Percentiles rank a stretch among this genome's conserved stretches.
phyloP scores from a whole-genome alignment of 164 flowering plant species.

The Cinnamomum micranthum region DNA sequence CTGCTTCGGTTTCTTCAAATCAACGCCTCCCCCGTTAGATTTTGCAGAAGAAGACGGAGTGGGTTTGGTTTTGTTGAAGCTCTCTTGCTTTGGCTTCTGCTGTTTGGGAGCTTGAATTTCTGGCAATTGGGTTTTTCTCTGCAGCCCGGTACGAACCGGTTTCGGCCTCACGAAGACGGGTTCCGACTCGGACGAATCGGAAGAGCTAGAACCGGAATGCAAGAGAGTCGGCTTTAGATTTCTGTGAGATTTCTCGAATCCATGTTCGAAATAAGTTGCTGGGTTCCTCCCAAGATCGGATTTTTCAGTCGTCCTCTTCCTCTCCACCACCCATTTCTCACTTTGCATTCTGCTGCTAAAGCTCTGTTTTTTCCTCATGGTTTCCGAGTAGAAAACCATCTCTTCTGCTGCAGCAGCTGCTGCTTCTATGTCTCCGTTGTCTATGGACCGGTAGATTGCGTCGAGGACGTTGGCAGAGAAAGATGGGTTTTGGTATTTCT shows the following conservation, averaged over 20 bases:
- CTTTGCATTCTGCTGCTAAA: slow-evolving; percentile 15
- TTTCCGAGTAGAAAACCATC: slow-evolving; percentile 33
- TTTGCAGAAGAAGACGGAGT: slow-evolving; percentile 54
- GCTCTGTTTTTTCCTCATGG: slow-evolving; percentile 42
- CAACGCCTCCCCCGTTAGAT: slow-evolving; percentile 57
- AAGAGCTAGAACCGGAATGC: slow-evolving; percentile 64
- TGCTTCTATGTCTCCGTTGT: slow-evolving; percentile 35
- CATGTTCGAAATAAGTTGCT: neutral
- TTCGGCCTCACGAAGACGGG: slow-evolving; percentile 24
- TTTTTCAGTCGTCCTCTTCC: slow-evolving; percentile 17
- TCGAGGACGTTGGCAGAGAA: slow-evolving; percentile 90
- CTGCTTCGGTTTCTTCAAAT: slow-evolving; percentile 63
- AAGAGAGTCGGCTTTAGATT: slow-evolving; percentile 32
- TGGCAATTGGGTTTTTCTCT: slow-evolving; percentile 1
- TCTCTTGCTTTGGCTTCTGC: slow-evolving; percentile 26
- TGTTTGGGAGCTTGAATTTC: neutral
- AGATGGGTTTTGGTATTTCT: slow-evolving; percentile 36
- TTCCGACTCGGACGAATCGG: slow-evolving; percentile 69
- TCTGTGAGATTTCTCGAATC: slow-evolving; percentile 7
- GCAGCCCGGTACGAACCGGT: slow-evolving; percentile 13
- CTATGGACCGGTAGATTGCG: slow-evolving; percentile 81
- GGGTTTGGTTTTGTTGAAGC: slow-evolving; percentile 71
- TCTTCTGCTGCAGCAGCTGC: slow-evolving; percentile 19
- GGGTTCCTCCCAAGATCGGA: slow-evolving; percentile 25
- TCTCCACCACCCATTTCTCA: slow-evolving; percentile 17